Conservation (phyloP, 306 rosid species). For the Citrullus amarus region DNA sequence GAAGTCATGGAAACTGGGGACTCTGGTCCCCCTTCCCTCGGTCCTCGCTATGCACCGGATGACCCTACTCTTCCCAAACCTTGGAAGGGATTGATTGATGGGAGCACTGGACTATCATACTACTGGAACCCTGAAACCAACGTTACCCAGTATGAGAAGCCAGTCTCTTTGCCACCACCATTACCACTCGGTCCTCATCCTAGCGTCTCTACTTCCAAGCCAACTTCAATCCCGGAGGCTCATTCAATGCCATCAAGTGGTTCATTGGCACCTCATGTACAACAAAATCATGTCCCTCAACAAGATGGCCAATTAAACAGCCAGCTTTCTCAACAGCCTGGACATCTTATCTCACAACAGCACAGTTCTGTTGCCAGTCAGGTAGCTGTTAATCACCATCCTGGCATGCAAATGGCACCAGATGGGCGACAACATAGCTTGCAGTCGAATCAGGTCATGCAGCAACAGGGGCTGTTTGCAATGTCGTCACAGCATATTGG, state of each 20-base stretch:
- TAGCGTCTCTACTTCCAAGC: constrained; percentile 29
- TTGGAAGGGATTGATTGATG: constrained; percentile 96
- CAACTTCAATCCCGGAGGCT: constrained; percentile 46
- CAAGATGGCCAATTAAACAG: constrained; percentile 39
- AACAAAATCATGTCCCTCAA: constrained; percentile 36
- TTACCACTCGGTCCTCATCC: constrained; percentile 35
- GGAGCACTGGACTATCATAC: constrained; percentile 62
- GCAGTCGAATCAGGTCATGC: constrained; percentile 30
- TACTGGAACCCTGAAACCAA: constrained; percentile 98
- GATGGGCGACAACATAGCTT: constrained; percentile 39
- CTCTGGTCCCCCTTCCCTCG: constrained; percentile 40
- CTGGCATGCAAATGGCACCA: constrained; percentile 36
- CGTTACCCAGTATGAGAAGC: constrained; percentile 83
- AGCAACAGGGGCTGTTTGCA: constrained; percentile 26
- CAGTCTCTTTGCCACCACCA: constrained; percentile 36
- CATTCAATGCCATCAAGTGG: constrained; percentile 32
- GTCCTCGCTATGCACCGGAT: constrained; percentile 91
- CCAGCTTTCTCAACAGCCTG: constrained; percentile 39
- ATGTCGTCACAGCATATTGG: not conserved
- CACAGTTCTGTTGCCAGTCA: constrained; percentile 28
- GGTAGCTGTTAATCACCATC: constrained; percentile 29
- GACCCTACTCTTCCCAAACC: constrained; percentile 87
- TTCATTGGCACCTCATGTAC: constrained; percentile 39
- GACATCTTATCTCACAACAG: constrained; percentile 38
- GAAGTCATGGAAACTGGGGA: constrained; percentile 59